Evolutionary conservation across 257 asterid genomes (phyloP), one percentile per base, ranked within the genome.

Genomic region (Solanum etuberosum): DNA sequence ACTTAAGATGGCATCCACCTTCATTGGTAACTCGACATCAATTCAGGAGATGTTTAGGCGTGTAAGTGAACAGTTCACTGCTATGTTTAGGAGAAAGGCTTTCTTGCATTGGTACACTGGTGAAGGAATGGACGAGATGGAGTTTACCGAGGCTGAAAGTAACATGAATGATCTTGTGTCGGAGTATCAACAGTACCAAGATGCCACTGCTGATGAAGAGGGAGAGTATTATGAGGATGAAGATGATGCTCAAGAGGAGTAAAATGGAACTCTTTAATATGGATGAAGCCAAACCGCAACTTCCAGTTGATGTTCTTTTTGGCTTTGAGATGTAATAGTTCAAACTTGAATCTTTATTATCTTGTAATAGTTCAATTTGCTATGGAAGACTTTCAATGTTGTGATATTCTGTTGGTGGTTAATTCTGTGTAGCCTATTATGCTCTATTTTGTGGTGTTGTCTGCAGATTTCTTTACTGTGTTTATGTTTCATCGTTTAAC

Each of bases 31-130:
- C 27, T 80, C 85, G 0, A 80, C 85, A 9, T 80, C 85, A 18
- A 80, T 80, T 80, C 85, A 80, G 85, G 85, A 80, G 85, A 80
- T 80, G 85, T 80, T 80, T 46, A 80, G 85, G 67, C 85, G 85
- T 46, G 85, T 80, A 5, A 80, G 85, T 0, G 85, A 80, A 46
- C 85, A 80, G 29, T 80, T 80, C n/a, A 80, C 85, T 80, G 85
- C 85, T 46, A 80, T 80, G 85, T 80, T 80, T 16, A 46, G 85
- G 85, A 80, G 85, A 80, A 80, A 80, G 29, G 85, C 85, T 80
- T 80, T 80, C 85, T 80, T 80, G 85, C 85, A 80, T 80, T 80
- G 85, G 85, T 80, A 80, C 42, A 80, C 85, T 9, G 85, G 85
- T 46, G 85, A 80, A 25, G 85, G 85, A 80, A 80, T 80, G 85